These are phyloP conservation scores for Penicillium sp. DNA, from an alignment of 2,329 filamentous ascomycete species.

Conservation along the genomic window DNA sequence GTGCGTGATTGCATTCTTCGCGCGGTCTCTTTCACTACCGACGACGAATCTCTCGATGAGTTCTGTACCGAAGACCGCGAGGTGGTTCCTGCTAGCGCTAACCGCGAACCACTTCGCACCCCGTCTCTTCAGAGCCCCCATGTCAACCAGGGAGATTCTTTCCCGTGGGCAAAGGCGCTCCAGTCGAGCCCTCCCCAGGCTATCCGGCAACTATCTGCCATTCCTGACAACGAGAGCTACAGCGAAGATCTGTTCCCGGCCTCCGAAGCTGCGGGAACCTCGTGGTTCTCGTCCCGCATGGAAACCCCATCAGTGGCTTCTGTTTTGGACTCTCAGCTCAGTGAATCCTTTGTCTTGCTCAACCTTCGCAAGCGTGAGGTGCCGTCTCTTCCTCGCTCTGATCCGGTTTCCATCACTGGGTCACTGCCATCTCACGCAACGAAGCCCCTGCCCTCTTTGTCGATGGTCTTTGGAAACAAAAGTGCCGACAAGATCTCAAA, in stretches of 20 bases:
- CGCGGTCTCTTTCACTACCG: conserved; percentile 86
- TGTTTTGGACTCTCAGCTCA: conserved; percentile 77
- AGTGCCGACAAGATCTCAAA: conserved; percentile 75
- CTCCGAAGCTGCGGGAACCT: conserved; percentile 62
- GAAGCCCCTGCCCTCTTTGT: conserved; percentile 65
- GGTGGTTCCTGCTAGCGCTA: conserved; percentile 73
- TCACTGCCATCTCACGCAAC: conserved; percentile 65
- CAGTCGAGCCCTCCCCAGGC: conserved; percentile 69
- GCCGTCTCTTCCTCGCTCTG: conserved; percentile 50
- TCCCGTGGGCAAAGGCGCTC: conserved; percentile 92
- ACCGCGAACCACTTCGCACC: conserved; percentile 91
- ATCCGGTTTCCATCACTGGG: conserved; percentile 72
- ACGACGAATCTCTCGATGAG: conserved; percentile 87
- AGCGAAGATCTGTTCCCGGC: conserved; percentile 81
- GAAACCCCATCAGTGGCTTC: conserved; percentile 81
- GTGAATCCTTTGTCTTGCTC: conserved; percentile 74
- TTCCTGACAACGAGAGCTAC: conserved; percentile 74
- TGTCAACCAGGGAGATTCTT: conserved; percentile 71
- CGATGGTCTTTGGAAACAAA: conserved; percentile 73
- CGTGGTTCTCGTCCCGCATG: conserved; percentile 75
- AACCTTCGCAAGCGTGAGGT: conserved; percentile 48
- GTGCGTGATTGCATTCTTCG: conserved; percentile 75
- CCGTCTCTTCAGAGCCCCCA: conserved; percentile 89
- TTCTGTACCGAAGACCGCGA: conserved; percentile 83
- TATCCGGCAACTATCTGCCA: conserved; percentile 81